Evolutionary conservation across 306 rosid species (phyloP), one percentile per base, ranked within the genome.

Genomic region (Abrus pulchellus): DNA sequence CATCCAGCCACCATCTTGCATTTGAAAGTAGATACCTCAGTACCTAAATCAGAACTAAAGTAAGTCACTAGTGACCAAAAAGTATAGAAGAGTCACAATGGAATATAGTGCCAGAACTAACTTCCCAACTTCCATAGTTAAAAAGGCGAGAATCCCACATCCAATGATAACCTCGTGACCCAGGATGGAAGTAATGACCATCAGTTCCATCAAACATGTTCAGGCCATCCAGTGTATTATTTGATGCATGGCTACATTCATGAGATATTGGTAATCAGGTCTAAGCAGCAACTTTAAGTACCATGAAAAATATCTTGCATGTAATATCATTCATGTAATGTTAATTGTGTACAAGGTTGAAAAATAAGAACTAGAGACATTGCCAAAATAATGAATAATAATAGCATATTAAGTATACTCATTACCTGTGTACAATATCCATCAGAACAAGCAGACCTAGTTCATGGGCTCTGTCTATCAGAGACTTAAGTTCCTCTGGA

Each of bases 141-240:
- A 96, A 96, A 88, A 96, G 96, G 74, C 99, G 99, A 88, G 99
- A 96, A 75, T 96, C 99, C 99, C 99, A 96, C 97, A 96, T 90
- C 99, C 99, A 96, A 81, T 96, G 99, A 88, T 96, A 90, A 78
- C 99, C 99, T 30, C 97, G 97, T 56, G 98, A 79, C 49, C 99
- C 99, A 82, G 98, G 80, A 89, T 96, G 96, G 87, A 96, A 96
- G 79, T 96, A 96, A 68, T 93, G 99, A 81, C 88, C 13, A 85
- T 93, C 98, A 60, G 99, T 93, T 84, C 99, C 99, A 84, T 96
- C 99, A 74, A 96, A 93, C 99, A 89, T 89, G 90, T 96, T 92
- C 84, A 96, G 88, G 75, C 99, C 99, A 83, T 96, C 99, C 84
- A 96, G 85, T 45, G 92, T 90, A 71, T 96, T 96, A 82, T 90